Conservation (phyloP, 352 stramenopile genomes). For the Phytophthora quininea region DNA sequence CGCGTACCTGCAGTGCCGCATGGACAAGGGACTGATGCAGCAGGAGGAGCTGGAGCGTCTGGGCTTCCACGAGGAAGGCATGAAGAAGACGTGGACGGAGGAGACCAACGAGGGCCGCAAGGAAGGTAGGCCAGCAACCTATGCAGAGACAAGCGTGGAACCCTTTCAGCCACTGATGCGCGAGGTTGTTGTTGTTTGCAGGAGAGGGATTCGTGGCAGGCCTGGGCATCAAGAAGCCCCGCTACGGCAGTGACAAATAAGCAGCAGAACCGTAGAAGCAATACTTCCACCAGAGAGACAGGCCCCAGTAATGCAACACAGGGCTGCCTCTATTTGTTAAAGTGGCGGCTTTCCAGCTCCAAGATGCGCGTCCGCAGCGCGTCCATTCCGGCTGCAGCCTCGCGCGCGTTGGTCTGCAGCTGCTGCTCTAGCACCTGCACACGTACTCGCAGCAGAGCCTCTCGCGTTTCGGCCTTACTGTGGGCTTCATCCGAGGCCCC, state of each 20-base stretch:
- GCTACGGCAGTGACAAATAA: slow-evolving; percentile 61
- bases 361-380: slow-evolving; percentile 66
- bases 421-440: slow-evolving; percentile 75
- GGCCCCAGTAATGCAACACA: slow-evolving; percentile 21
- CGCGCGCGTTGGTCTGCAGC: slow-evolving; percentile 63
- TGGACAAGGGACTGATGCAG: slow-evolving; percentile 90
- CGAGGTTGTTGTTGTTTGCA: slow-evolving; percentile 15
- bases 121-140: slow-evolving; percentile 45
- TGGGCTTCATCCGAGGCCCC: slow-evolving; percentile 3
- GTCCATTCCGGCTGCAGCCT: slow-evolving; percentile 63
- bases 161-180: not conserved
- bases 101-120: slow-evolving; percentile 70
- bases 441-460: slow-evolving; percentile 47
- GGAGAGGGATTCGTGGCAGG: slow-evolving; percentile 85
- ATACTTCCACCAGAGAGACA: slow-evolving; percentile 13
- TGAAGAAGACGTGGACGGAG: slow-evolving; percentile 66
- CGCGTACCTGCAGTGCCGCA: slow-evolving; percentile 88
- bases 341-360: slow-evolving; percentile 45
- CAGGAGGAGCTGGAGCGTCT: slow-evolving; percentile 83
- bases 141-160: not conserved
- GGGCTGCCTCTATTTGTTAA: slow-evolving; percentile 27
- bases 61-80: slow-evolving; percentile 83
- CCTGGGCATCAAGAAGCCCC: slow-evolving; percentile 70
- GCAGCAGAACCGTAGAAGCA: slow-evolving; percentile 20
- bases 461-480: slow-evolving; percentile 17